Evolutionary conservation across 1,139 yeast species (phyloP), one percentile per base, ranked within the genome.

Genomic region (Magnusiomyces tetraspermus): DNA sequence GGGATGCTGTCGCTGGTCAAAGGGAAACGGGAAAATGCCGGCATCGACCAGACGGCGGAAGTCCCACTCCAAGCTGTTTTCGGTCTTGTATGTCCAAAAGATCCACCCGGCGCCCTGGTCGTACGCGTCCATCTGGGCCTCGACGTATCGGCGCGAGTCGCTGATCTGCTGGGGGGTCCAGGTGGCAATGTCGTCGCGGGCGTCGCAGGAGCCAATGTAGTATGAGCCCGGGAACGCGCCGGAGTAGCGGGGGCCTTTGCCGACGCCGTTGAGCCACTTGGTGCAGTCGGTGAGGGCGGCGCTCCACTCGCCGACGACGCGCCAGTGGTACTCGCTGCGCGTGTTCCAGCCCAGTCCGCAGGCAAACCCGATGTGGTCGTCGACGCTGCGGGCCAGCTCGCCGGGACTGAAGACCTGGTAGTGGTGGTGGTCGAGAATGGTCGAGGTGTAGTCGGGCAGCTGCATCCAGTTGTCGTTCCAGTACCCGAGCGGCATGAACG

Each of bases 281-380:
- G 95, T 82, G 74, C 98, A 92, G 70, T 92, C 97, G 13, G 96
- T 88, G 60, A 90, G 75, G 1, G 97, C 97, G 21, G 94, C 97
- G 31, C 94, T 77, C 85, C 92, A 92, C 73, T 92, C 98, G 56
- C 97, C 97, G 53, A 80, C 76, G 33, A 90, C 78, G 54, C 79
- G 78, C 87, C 95, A 85, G 68, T 83, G 83, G 62, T 70, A 65
- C 66, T 87, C 95, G 42, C 67, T 58, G 44, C 63, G 59, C 46
- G 80, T 71, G 47, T 69, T 70, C 37, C 66, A 55, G 50, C 92
- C 95, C 75, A 79, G 78, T 23, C 64, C 60, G 67, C 95, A 85
- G 10, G 87, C 90, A 51, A 71, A 70, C 11, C 68, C 58, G 51
- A 90, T 64, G 62, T 86, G 95, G 30, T 80, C 78, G 56, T 79